Evolutionary conservation across 306 rosid genomes (phyloP).

Genomic region (Pachyrhizus erosus): DNA sequence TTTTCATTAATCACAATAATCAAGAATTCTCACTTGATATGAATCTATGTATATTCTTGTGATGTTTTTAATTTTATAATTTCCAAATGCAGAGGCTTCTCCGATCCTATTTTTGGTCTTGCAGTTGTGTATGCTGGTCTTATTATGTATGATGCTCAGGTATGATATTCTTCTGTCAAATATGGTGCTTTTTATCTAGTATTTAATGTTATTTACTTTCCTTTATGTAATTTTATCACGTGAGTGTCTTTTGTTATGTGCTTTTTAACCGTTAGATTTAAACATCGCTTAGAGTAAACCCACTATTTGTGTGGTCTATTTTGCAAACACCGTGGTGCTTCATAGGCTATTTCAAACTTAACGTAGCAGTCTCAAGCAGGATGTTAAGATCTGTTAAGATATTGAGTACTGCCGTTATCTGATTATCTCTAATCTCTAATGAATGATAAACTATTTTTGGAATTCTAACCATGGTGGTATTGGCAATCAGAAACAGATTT

Average conservation of each 20-base stretch:
- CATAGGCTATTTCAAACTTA: slow-evolving; percentile 7
- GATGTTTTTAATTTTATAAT: slow-evolving; percentile 37
- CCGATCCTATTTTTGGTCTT: slow-evolving; percentile 88
- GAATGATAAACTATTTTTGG: slow-evolving; percentile 19
- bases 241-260: background rate
- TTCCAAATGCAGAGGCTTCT: slow-evolving; percentile 74
- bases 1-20: background rate
- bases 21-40: background rate
- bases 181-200: slow-evolving; percentile 18
- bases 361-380: background rate
- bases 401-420: slow-evolving; percentile 1
- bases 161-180: slow-evolving; percentile 46
- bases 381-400: slow-evolving; percentile 9
- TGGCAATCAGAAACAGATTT: slow-evolving; percentile 6
- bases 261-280: slow-evolving; percentile 18
- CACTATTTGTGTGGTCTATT: background rate
- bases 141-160: slow-evolving; percentile 98
- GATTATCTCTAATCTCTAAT: background rate
- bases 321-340: background rate
- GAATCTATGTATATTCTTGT: background rate
- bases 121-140: slow-evolving; percentile 89
- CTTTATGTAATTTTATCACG: background rate
- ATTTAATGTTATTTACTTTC: background rate
- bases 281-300: background rate
- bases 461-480: background rate